Evolutionary conservation across 306 rosid genomes (phyloP).

Genomic region (Adenanthera pavonina): DNA sequence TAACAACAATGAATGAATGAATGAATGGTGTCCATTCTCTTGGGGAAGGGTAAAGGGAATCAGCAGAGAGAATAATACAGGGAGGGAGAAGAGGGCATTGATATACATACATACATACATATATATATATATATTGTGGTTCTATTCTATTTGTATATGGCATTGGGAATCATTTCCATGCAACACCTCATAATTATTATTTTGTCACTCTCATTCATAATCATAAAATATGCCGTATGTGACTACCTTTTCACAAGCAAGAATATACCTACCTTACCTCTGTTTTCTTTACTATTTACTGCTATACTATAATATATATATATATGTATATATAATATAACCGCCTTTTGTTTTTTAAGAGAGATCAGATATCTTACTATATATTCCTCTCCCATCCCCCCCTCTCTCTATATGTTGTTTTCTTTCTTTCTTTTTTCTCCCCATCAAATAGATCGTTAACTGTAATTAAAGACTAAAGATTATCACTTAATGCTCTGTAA

Average conservation of each 20-base stretch:
- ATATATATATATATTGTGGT: too few relatives aligned
- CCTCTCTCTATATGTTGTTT: too few relatives aligned
- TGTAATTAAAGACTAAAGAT: too few relatives aligned
- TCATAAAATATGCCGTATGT: too few relatives aligned
- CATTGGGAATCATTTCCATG: conserved; percentile 93
- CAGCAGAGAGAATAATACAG: conserved; percentile 69
- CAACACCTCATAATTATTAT: conserved; percentile 35
- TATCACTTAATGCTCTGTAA: conserved; percentile 16
- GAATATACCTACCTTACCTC: not conserved
- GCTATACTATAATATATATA: not conserved
- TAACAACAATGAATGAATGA: too few relatives aligned
- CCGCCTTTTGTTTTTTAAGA: too few relatives aligned
- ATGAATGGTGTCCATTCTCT: conserved; percentile 77
- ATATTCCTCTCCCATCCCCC: too few relatives aligned
- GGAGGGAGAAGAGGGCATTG: conserved; percentile 43
- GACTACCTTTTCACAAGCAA: not conserved
- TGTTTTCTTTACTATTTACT: not conserved
- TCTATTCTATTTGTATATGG: conserved; percentile 21
- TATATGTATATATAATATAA: too few relatives aligned
- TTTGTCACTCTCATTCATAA: not conserved
- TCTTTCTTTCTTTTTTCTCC: not conserved
- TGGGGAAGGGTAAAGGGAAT: conserved; percentile 88
- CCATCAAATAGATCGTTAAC: not conserved
- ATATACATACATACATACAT: too few relatives aligned
- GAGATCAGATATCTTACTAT: too few relatives aligned